Percentiles rank a stretch among this genome's conserved stretches.
These are phyloP conservation scores for Thecaphora frezii DNA, from an alignment of 1,284 basidiomycete species.

Conservation along the genomic window DNA sequence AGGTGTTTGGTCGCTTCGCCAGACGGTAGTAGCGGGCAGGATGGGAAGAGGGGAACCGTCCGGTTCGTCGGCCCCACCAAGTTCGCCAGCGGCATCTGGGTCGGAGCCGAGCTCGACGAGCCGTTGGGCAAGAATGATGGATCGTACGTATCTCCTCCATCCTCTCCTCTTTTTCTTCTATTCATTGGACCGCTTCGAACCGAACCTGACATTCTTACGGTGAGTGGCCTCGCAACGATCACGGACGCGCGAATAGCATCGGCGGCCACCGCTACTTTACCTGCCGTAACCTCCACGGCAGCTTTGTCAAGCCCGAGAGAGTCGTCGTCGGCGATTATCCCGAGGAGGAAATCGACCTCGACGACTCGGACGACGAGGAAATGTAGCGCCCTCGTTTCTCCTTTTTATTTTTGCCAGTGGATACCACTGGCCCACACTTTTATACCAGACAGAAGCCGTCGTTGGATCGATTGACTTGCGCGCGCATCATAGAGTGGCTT, in stretches of 20 bases:
- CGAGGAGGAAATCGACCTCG: conserved; percentile 21
- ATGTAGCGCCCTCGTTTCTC: too few relatives aligned
- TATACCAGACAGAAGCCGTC: too few relatives aligned
- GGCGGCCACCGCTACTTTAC: conserved; percentile 82
- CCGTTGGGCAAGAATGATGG: conserved; percentile 95
- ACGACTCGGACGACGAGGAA: conserved; percentile 19
- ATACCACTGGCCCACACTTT: too few relatives aligned
- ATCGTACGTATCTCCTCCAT: conserved; percentile 68
- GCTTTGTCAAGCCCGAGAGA: conserved; percentile 83
- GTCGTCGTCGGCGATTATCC: conserved; percentile 84
- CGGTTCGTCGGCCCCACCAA: conserved; percentile 78
- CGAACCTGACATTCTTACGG: too few relatives aligned
- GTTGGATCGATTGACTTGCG: too few relatives aligned
- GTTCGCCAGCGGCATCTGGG: conserved; percentile 74
- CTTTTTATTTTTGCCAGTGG: too few relatives aligned
- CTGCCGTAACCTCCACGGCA: conserved; percentile 75
- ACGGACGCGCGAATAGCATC: conserved; percentile 73
- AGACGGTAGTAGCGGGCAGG: conserved; percentile 10
- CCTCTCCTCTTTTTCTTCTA: conserved; percentile 8
- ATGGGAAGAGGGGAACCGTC: conserved; percentile 75
- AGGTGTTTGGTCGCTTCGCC: conserved; percentile 79
- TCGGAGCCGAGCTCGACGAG: conserved; percentile 94
- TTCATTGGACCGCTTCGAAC: too few relatives aligned
- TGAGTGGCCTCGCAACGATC: too few relatives aligned
- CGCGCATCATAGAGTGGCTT: too few relatives aligned